A percentile compares a stretch with the other conserved stretches of the same genome.
Evolutionary conservation across 768 basidiomycete species (phyloP).

Genomic region (Tricholoma terreum): DNA sequence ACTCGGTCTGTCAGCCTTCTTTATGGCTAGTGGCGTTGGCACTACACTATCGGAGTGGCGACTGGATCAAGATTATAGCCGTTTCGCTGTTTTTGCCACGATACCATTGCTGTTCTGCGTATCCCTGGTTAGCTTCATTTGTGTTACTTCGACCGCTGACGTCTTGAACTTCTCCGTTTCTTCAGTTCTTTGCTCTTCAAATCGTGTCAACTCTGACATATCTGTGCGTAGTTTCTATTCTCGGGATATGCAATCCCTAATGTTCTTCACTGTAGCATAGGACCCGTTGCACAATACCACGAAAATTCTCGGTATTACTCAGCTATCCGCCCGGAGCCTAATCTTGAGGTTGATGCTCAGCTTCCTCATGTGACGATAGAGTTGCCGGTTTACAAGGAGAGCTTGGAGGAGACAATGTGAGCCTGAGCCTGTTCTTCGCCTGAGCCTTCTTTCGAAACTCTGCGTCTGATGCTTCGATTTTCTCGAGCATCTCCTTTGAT

Average conservation of each 20-base stretch:
- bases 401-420: slow-evolving; percentile 77
- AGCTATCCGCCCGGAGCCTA: slow-evolving; percentile 57
- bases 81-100: slow-evolving; percentile 66
- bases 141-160: background rate
- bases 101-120: slow-evolving; percentile 75
- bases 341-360: slow-evolving; percentile 57
- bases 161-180: background rate
- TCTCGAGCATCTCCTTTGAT: slow-evolving; percentile 6
- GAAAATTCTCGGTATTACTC: slow-evolving; percentile 86
- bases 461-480: background rate
- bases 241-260: slow-evolving; percentile 1
- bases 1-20: slow-evolving; percentile 62
- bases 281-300: slow-evolving; percentile 82
- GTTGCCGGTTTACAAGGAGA: slow-evolving; percentile 89
- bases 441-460: background rate
- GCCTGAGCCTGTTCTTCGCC: slow-evolving; percentile 21
- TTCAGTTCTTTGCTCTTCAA: slow-evolving; percentile 72
- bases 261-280: slow-evolving; percentile 44
- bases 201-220: slow-evolving; percentile 62
- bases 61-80: slow-evolving; percentile 57
- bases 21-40: slow-evolving; percentile 59
- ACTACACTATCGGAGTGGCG: slow-evolving; percentile 64
- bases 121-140: slow-evolving; percentile 50
- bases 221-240: slow-evolving; percentile 42
- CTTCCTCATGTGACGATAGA: slow-evolving; percentile 79